Conservation (phyloP, 1,139 yeast species). For the Taphrina deformans region DNA sequence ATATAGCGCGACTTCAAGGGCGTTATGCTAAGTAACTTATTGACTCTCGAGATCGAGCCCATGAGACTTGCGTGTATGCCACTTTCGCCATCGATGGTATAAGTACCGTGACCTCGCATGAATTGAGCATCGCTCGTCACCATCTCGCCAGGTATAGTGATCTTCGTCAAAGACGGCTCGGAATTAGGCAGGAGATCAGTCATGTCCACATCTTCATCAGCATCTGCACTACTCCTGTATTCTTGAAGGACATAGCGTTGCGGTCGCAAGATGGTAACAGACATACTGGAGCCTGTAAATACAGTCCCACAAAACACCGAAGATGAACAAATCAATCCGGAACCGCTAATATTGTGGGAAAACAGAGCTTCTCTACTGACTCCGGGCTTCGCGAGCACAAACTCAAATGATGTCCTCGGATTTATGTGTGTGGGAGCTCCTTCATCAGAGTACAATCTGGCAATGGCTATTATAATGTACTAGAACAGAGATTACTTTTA, state of each 20-base stretch:
- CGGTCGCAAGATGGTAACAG: conserved; percentile 8
- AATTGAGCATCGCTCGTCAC: conserved; percentile 93
- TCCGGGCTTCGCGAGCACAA: not conserved
- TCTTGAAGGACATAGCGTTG: conserved; percentile 8
- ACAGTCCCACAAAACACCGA: not conserved
- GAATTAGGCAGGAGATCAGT: conserved; percentile 36
- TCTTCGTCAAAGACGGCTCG: conserved; percentile 32
- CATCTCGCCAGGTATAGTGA: conserved; percentile 96
- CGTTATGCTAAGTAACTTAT: conserved; percentile 77
- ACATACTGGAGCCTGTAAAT: conserved; percentile 1
- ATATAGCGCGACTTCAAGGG: conserved; percentile 69
- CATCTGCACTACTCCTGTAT: not conserved
- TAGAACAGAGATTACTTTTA: too few relatives aligned
- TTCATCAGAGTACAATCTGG: too few relatives aligned
- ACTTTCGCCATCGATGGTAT: conserved; percentile 56
- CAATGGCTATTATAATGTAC: too few relatives aligned
- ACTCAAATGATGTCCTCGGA: not conserved
- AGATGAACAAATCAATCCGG: too few relatives aligned
- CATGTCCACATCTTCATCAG: conserved; percentile 60
- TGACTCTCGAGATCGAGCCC: conserved; percentile 82
- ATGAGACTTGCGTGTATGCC: conserved; percentile 87
- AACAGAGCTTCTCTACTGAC: too few relatives aligned
- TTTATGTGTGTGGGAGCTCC: not conserved
- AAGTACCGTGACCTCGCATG: conserved; percentile 99
- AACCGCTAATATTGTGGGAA: too few relatives aligned